These are phyloP conservation scores for Sporothrix pseudoabietina DNA, from an alignment of 2,329 filamentous ascomycete genomes.

Conservation along the genomic window DNA sequence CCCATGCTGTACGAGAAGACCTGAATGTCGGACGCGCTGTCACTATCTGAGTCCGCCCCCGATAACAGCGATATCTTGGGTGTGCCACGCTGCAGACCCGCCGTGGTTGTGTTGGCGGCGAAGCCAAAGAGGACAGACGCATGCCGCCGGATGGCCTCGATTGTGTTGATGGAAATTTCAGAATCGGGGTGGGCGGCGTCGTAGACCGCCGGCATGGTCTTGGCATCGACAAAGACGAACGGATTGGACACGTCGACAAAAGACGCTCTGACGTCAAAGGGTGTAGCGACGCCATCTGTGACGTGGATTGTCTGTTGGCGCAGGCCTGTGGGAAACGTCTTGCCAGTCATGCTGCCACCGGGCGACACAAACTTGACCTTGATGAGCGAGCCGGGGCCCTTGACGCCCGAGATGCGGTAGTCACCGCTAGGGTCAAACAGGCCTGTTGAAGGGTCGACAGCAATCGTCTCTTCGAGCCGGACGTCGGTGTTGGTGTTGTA, in stretches of 20 bases:
- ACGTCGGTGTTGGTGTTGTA: slow-evolving; percentile 66
- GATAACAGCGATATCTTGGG: slow-evolving; percentile 63
- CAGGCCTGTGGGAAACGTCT: slow-evolving; percentile 60
- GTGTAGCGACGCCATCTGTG: slow-evolving; percentile 39
- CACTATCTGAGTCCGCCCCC: slow-evolving; percentile 19
- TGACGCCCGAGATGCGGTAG: slow-evolving; percentile 62
- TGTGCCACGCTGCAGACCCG: slow-evolving; percentile 40
- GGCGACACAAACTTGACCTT: slow-evolving; percentile 61
- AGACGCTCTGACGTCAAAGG: slow-evolving; percentile 41
- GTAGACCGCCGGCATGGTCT: slow-evolving; percentile 51
- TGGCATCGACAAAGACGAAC: slow-evolving; percentile 54
- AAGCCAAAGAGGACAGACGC: slow-evolving; percentile 63
- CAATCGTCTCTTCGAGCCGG: slow-evolving; percentile 57
- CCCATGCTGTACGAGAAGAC: slow-evolving; percentile 54
- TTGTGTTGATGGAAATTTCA: slow-evolving; percentile 40
- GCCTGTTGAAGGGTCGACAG: slow-evolving; percentile 49
- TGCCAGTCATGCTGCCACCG: slow-evolving; percentile 61
- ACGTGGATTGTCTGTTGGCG: slow-evolving; percentile 49
- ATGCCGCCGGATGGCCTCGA: slow-evolving; percentile 56
- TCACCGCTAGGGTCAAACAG: slow-evolving; percentile 52
- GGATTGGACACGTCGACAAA: slow-evolving; percentile 46
- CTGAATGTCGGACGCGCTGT: slow-evolving; percentile 43
- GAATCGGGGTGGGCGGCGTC: slow-evolving; percentile 43
- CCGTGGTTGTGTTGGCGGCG: slow-evolving; percentile 44
- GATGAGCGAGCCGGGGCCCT: slow-evolving; percentile 55